Evolutionary conservation across 164 flowering plant genomes (phyloP), one percentile per base, ranked within the genome.

Genomic region (Magnolia officinalis): DNA sequence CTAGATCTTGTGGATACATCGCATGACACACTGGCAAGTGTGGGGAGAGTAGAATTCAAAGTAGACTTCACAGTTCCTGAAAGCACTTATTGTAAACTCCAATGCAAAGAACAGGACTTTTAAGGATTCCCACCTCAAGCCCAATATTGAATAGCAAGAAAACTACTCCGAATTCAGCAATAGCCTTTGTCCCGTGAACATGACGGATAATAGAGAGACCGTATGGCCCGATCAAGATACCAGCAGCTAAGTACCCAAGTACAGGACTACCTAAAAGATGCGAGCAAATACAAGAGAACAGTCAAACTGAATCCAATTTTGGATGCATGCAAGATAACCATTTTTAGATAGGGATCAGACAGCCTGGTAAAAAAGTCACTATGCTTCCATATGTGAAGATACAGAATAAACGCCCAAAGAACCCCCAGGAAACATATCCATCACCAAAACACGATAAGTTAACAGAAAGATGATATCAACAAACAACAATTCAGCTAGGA

Each of bases 131-230:
- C 80, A 96, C 99, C 99, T 96, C 99, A 80, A 96, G 99, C 78
- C 99, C 99, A 87, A 93, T 96, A 78, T 96, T 96, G 79, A 96
- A 96, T 67, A 96, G 86, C 86, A 96, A 86, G 87, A 96, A 94
- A 77, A 96, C 98, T 82, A 96, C 99, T 73, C 99, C 99, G 82
- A 96, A 96, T 88, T 96, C 98, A 74, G 99, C 99, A 79, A 96
- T 93, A 45, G 99, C 97, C 79, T 96, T 96, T 52, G 99, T 94
- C 50, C 90, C 99, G 86, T 96, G 99, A 63, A 96, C 99, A 83
- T 96, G 86, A 67, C 95, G 98, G 73, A 96, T 96, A 64, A 96
- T 94, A 49, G 98, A 96, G 79, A 94, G 90, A 72, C 99, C 99
- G 85, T 96, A 96, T 61, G 99, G 99, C 80, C 98, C 99, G 82